phyloP scores from a whole-genome alignment of 2,329 filamentous ascomycete species.

The Anthostomella pinea region DNA sequence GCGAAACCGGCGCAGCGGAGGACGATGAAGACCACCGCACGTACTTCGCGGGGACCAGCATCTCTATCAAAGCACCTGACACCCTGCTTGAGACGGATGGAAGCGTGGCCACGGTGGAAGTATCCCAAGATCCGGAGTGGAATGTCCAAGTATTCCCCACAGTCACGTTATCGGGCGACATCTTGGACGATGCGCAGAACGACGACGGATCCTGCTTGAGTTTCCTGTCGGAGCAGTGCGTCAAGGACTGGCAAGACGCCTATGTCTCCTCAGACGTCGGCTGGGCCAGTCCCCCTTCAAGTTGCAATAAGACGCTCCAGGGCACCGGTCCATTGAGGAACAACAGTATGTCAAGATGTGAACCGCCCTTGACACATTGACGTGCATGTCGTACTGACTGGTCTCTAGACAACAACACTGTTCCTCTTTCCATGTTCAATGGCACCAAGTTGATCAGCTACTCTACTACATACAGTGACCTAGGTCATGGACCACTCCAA shows the following conservation, averaged over 20 bases:
- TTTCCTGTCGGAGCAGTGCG: neutral
- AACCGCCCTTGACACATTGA: too few relatives aligned
- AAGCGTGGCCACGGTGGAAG: neutral
- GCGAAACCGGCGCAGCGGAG: neutral
- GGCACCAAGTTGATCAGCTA: neutral
- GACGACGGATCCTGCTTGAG: neutral
- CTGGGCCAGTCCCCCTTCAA: neutral
- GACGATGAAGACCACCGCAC: neutral
- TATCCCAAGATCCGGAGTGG: neutral
- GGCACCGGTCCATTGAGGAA: neutral
- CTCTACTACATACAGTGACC: neutral
- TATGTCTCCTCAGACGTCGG: neutral
- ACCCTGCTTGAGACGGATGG: neutral
- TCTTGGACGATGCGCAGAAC: neutral
- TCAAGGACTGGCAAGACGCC: neutral
- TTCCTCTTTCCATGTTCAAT: neutral
- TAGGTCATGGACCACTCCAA: neutral
- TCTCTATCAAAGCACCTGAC: neutral
- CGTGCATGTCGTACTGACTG: too few relatives aligned
- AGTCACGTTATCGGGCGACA: neutral
- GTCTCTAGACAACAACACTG: conserved; percentile 1
- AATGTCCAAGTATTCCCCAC: neutral
- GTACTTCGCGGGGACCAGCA: neutral
- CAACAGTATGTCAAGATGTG: neutral
- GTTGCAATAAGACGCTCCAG: neutral